Percentiles rank a stretch among this genome's conserved stretches.
These are phyloP conservation scores for Eimeria tenella DNA, from an alignment of 169 alveolate genomes.

Conservation along the genomic window DNA sequence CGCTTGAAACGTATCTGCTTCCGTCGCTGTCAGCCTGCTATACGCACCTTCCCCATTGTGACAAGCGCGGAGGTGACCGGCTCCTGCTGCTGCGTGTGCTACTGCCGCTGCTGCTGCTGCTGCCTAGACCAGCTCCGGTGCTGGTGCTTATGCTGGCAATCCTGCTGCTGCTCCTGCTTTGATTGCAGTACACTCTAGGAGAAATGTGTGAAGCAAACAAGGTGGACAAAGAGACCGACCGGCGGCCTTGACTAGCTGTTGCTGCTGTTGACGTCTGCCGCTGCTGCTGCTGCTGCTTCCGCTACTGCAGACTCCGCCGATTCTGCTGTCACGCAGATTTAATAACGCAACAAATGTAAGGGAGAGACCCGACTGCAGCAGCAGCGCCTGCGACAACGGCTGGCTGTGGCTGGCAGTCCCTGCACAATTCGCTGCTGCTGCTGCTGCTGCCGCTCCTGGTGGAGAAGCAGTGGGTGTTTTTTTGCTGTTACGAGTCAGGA, in stretches of 20 bases:
- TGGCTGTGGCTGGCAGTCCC: neutral
- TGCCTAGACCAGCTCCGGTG: no score
- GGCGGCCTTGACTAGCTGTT: neutral
- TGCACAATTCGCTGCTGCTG: neutral
- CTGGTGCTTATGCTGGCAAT: no score
- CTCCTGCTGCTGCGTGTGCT: no score
- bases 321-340: neutral
- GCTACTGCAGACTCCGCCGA: neutral
- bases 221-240: neutral
- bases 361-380: neutral
- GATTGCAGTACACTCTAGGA: no score
- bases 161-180: no score
- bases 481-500: neutral
- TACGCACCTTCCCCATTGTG: no score
- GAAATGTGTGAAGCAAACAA: no score
- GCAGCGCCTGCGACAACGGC: neutral
- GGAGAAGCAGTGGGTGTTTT: neutral
- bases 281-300: neutral
- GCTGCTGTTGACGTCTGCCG: neutral
- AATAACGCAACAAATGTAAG: no score
- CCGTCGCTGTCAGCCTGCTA: no score
- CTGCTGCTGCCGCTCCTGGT: neutral
- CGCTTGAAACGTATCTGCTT: no score
- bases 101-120: no score
- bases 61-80: no score